phyloP scores from a whole-genome alignment of 805 yeast genomes.

The Lipomyces orientalis region DNA sequence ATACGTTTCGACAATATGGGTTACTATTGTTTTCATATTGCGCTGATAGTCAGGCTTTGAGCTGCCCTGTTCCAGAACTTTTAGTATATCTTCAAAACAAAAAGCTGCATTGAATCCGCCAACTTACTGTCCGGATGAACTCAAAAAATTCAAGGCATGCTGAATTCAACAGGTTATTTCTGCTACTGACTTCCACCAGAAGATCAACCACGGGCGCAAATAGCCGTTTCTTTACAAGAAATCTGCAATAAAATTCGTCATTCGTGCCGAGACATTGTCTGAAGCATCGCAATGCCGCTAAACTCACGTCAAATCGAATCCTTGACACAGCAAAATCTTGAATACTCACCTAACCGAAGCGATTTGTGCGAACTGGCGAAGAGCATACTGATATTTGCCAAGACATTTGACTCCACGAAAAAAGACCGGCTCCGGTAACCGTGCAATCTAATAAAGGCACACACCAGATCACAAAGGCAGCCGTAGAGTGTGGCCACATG shows the following conservation, averaged over 20 bases:
- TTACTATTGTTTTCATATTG: slow-evolving; percentile 43
- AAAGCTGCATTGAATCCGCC: slow-evolving; percentile 14
- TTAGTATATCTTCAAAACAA: not conserved
- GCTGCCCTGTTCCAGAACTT: slow-evolving; percentile 7
- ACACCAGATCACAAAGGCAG: slow-evolving; percentile 71
- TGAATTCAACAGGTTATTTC: slow-evolving; percentile 73
- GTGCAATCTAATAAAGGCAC: slow-evolving; percentile 71
- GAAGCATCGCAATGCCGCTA: slow-evolving; percentile 73
- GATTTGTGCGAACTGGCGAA: slow-evolving; percentile 52
- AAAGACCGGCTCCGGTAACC: slow-evolving; percentile 65
- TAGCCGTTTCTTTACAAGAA: slow-evolving; percentile 61
- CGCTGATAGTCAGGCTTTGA: slow-evolving; percentile 34
- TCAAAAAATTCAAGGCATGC: slow-evolving; percentile 74
- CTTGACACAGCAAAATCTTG: not conserved
- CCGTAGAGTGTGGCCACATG: slow-evolving; percentile 49
- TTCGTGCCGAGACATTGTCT: slow-evolving; percentile 65
- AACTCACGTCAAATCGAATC: slow-evolving; percentile 54
- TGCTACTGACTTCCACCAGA: slow-evolving; percentile 54
- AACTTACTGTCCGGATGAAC: slow-evolving; percentile 44
- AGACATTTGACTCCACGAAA: slow-evolving; percentile 62
- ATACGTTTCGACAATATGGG: slow-evolving; percentile 45
- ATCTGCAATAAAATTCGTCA: slow-evolving; percentile 64
- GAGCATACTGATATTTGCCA: slow-evolving; percentile 61
- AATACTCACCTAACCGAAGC: slow-evolving; percentile 19
- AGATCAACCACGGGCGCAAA: slow-evolving; percentile 57